Evolutionary conservation across 2,329 filamentous ascomycete species (phyloP).

Genomic region (Fusarium verrucosum): DNA sequence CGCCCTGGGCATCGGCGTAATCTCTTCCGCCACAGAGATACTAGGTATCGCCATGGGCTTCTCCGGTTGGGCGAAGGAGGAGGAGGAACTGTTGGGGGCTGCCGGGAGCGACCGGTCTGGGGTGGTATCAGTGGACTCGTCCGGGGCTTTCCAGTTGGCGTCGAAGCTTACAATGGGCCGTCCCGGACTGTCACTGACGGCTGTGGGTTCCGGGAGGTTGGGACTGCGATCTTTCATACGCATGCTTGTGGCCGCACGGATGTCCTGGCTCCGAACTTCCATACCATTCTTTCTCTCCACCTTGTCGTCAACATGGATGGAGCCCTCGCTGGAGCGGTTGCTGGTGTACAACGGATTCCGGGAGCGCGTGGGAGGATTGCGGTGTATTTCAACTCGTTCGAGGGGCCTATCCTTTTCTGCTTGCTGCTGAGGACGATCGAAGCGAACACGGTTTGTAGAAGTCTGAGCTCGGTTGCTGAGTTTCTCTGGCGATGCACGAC

Average conservation of each 20-base stretch:
- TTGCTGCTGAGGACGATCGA: slow-evolving; percentile 56
- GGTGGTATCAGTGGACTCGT: slow-evolving; percentile 74
- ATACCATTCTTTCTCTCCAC: slow-evolving; percentile 77
- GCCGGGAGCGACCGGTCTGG: slow-evolving; percentile 52
- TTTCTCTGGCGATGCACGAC: slow-evolving; percentile 48
- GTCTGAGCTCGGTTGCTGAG: slow-evolving; percentile 48
- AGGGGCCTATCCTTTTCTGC: slow-evolving; percentile 51
- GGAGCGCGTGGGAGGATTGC: slow-evolving; percentile 84
- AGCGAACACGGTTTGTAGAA: slow-evolving; percentile 47
- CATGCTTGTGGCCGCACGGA: slow-evolving; percentile 90
- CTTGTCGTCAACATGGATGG: slow-evolving; percentile 51
- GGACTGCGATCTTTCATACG: slow-evolving; percentile 84
- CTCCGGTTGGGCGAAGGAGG: slow-evolving; percentile 43
- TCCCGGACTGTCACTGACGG: slow-evolving; percentile 89
- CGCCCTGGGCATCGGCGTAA: slow-evolving; percentile 48
- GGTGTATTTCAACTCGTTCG: slow-evolving; percentile 77
- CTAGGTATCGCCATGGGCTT: slow-evolving; percentile 59
- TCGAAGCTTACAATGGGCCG: slow-evolving; percentile 98
- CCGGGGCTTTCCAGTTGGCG: slow-evolving; percentile 79
- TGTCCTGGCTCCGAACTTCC: slow-evolving; percentile 87
- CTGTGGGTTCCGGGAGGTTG: slow-evolving; percentile 86
- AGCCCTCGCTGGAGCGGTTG: slow-evolving; percentile 59
- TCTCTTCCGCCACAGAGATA: slow-evolving; percentile 64
- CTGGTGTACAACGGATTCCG: slow-evolving; percentile 81
- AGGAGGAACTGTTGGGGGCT: slow-evolving; percentile 38